Conservation (phyloP, 2,329 filamentous ascomycete species). For the Sporothrix euskadiensis region DNA sequence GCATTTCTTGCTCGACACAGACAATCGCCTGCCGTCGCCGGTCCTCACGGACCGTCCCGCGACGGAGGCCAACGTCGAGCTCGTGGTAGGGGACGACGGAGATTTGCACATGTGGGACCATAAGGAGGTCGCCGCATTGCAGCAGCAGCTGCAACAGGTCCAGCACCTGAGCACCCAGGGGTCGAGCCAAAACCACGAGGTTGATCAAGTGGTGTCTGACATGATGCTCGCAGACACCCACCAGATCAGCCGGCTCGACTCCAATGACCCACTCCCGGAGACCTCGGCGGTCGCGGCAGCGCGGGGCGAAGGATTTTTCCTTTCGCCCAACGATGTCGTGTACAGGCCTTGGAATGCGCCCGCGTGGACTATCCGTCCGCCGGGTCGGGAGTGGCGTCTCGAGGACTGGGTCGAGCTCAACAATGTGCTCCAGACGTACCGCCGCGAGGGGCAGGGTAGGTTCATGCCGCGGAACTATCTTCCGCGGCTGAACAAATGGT, state of each 20-base stretch:
- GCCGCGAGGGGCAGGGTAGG: conserved; percentile 45
- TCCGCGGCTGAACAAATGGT: not conserved
- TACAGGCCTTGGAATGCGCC: conserved; percentile 27
- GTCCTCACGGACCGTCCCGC: not conserved
- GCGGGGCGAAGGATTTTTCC: conserved; percentile 15
- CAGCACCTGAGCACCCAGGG: not conserved
- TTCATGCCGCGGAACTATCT: conserved; percentile 40
- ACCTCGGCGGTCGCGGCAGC: not conserved
- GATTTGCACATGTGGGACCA: conserved; percentile 24
- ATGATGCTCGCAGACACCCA: conserved; percentile 31
- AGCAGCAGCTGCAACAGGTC: not conserved
- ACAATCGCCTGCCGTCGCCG: conserved; percentile 20
- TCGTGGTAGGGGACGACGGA: not conserved
- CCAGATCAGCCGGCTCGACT: conserved; percentile 24
- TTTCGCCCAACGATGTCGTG: conserved; percentile 1
- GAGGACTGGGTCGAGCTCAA: conserved; percentile 58
- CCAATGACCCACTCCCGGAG: not conserved
- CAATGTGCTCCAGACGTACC: conserved; percentile 53
- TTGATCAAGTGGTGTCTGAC: conserved; percentile 29
- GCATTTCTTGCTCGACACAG: conserved; percentile 31
- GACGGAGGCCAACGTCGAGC: conserved; percentile 3
- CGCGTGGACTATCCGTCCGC: not conserved
- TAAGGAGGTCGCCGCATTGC: conserved; percentile 2
- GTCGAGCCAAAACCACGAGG: conserved; percentile 13
- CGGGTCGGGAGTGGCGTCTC: conserved; percentile 32